Conservation (phyloP, 164 flowering plant genomes). For the Houttuynia cordata region DNA sequence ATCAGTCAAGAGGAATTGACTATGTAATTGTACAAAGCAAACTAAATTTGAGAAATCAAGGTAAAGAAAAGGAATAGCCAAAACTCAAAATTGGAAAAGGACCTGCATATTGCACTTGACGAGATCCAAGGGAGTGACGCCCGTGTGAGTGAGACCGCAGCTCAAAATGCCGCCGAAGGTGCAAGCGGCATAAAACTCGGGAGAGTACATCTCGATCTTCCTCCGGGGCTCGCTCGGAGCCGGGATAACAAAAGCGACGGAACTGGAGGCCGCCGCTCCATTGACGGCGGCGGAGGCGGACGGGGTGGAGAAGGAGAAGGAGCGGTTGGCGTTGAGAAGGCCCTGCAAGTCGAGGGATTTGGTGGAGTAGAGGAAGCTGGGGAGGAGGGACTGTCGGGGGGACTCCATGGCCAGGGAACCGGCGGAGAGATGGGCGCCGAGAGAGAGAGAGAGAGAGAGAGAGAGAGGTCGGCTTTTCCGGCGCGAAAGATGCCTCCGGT, state of each 20-base stretch:
- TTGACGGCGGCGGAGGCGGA: not conserved
- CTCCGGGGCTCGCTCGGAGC: constrained; percentile 49
- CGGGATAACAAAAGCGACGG: constrained; percentile 17
- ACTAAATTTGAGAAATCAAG: no score
- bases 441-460: no score
- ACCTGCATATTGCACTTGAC: constrained; percentile 91
- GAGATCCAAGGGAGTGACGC: constrained; percentile 69
- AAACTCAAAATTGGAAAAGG: not conserved
- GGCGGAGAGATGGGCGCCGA: not conserved
- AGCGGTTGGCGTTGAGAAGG: not conserved
- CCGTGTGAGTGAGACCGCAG: constrained; percentile 57
- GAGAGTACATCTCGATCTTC: constrained; percentile 49
- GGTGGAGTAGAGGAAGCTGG: constrained; percentile 7
- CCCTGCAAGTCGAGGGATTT: not conserved
- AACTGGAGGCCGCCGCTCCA: constrained; percentile 1
- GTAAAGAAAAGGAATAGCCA: no score
- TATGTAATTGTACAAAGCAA: no score
- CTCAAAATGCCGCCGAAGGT: constrained; percentile 43
- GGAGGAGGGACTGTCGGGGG: constrained; percentile 3
- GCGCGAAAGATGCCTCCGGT: no score
- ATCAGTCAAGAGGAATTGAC: not conserved
- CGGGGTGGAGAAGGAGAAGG: not conserved
- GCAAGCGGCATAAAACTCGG: constrained; percentile 55
- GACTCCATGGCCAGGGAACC: not conserved
- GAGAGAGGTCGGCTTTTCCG: no score